These are phyloP conservation scores for Phytopythium litorale DNA, from an alignment of 352 stramenopile species.

Conservation along the genomic window DNA sequence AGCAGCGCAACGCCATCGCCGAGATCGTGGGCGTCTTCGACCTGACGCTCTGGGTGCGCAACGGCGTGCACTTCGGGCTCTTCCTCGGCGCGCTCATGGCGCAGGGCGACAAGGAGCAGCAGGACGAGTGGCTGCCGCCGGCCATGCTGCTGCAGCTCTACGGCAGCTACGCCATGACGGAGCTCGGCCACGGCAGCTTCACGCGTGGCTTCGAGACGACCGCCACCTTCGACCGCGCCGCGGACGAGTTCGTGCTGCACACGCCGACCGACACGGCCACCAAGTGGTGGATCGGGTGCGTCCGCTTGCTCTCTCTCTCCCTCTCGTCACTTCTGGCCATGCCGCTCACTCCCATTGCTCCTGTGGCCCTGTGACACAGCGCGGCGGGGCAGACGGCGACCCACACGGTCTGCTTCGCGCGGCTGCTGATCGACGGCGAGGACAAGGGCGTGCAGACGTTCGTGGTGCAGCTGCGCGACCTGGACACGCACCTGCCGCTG, in stretches of 20 bases:
- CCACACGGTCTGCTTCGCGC: conserved; percentile 94
- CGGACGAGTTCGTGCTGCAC: conserved; percentile 93
- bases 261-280: conserved; percentile 93
- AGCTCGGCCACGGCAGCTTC: conserved; percentile 91
- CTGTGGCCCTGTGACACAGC: conserved; percentile 5
- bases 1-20: conserved; percentile 59
- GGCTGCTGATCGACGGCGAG: conserved; percentile 76
- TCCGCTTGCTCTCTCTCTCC: not conserved
- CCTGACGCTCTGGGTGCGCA: conserved; percentile 60
- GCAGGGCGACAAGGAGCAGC: conserved; percentile 75
- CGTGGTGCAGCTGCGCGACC: conserved; percentile 92
- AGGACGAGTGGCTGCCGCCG: conserved; percentile 71
- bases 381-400: conserved; percentile 92
- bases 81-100: conserved; percentile 75
- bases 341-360: not conserved
- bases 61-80: conserved; percentile 81
- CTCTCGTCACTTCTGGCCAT: not conserved
- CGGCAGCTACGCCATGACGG: conserved; percentile 88
- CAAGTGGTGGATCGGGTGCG: conserved; percentile 95
- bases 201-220: conserved; percentile 92
- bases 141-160: conserved; percentile 80
- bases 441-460: conserved; percentile 95
- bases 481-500: conserved; percentile 55
- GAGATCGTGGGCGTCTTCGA: conserved; percentile 68
- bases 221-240: conserved; percentile 88